Percentiles rank a stretch among this genome's conserved stretches.
Conservation (phyloP, 495 filamentous ascomycete species). For the Filosporella fistucella region DNA sequence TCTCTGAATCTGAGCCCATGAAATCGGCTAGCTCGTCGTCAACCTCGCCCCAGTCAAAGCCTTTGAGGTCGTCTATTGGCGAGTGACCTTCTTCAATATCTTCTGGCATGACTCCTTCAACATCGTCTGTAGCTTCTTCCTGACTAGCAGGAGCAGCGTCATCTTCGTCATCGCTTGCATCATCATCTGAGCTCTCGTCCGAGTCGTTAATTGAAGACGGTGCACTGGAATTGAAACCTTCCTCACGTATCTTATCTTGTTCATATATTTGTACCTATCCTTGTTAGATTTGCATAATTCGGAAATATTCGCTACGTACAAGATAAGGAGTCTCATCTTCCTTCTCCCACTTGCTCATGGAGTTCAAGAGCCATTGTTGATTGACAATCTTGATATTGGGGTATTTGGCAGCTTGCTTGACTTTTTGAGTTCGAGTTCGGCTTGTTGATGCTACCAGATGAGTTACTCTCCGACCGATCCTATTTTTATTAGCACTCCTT, state of each 20-base stretch:
- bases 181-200: conserved; percentile 30
- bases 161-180: conserved; percentile 36
- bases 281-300: conserved; percentile 6
- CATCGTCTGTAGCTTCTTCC: conserved; percentile 40
- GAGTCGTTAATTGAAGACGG: conserved; percentile 18
- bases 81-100: conserved; percentile 44
- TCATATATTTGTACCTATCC: conserved; percentile 50
- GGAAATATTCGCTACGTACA: conserved; percentile 16
- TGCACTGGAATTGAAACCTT: conserved; percentile 10
- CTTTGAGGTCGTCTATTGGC: conserved; percentile 47
- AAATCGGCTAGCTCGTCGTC: conserved; percentile 79
- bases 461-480: conserved; percentile 36
- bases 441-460: conserved; percentile 47
- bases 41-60: conserved; percentile 55
- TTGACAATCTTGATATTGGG: conserved; percentile 80
- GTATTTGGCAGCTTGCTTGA: conserved; percentile 69
- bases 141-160: conserved; percentile 44
- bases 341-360: conserved; percentile 70
- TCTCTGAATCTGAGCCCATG: conserved; percentile 42
- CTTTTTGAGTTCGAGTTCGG: conserved; percentile 83
- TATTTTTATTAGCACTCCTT: conserved; percentile 11
- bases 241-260: conserved; percentile 42
- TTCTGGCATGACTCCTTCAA: conserved; percentile 35
- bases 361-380: conserved; percentile 82
- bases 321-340: conserved; percentile 73